Conservation (phyloP, 176 grass and related monocot genomes). For the Zoysia japonica region DNA sequence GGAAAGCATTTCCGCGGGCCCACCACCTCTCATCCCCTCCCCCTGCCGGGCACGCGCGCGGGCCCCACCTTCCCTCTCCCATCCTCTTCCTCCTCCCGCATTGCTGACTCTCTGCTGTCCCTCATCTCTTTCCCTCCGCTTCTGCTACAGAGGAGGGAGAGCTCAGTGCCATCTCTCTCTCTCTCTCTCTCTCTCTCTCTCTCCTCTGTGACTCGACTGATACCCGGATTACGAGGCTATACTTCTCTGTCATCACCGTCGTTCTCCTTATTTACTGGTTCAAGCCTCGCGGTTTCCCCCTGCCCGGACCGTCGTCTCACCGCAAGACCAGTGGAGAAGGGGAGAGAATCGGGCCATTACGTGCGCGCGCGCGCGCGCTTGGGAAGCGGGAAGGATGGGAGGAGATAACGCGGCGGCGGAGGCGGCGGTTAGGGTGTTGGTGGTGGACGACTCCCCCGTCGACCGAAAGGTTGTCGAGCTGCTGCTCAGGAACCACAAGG, state of each 20-base stretch:
- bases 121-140: background rate
- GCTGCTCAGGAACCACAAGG: slow-evolving; percentile 55
- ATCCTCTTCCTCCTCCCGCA: background rate
- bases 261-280: slow-evolving; percentile 7
- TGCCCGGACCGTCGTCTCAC: background rate
- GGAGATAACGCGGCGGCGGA: background rate
- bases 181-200: background rate
- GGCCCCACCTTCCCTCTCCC: slow-evolving; percentile 13
- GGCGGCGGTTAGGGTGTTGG: slow-evolving; percentile 65
- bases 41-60: slow-evolving; percentile 44
- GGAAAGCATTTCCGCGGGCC: slow-evolving; percentile 53
- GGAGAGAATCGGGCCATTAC: background rate
- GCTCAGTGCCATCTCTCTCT: background rate
- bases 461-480: slow-evolving; percentile 72
- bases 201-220: slow-evolving; percentile 19
- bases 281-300: background rate
- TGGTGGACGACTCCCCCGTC: slow-evolving; percentile 82
- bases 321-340: background rate
- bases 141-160: background rate
- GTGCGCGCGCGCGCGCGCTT: background rate
- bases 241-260: slow-evolving; percentile 10
- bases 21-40: slow-evolving; percentile 23
- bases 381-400: background rate
- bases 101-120: background rate
- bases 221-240: slow-evolving; percentile 6